These are phyloP conservation scores for Tranzscheliella williamsii DNA, from an alignment of 1,284 basidiomycete species.

Conservation along the genomic window DNA sequence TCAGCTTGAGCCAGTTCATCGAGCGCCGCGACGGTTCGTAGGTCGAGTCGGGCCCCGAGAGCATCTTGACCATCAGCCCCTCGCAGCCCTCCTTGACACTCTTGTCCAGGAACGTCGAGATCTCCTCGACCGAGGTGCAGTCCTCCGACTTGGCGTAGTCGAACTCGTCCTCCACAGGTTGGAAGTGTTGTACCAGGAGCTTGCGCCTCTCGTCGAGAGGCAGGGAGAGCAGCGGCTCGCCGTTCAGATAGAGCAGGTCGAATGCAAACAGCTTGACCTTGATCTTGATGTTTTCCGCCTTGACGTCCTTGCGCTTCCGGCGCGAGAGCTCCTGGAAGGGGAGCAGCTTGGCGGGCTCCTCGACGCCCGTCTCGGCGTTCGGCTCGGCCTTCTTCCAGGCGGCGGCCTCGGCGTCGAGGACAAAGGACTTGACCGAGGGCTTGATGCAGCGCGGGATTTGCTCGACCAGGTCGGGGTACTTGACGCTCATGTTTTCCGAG, in stretches of 20 bases:
- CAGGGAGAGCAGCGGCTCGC: constrained; percentile 64
- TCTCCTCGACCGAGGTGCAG: constrained; percentile 85
- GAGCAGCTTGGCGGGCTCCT: constrained; percentile 69
- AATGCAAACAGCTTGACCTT: constrained; percentile 94
- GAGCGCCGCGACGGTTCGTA: constrained; percentile 93
- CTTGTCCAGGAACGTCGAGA: constrained; percentile 90
- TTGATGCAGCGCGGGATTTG: constrained; percentile 76
- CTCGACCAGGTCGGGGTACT: constrained; percentile 94
- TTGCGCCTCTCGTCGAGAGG: constrained; percentile 67
- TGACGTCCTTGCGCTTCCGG: constrained; percentile 95
- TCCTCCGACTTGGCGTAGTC: constrained; percentile 89
- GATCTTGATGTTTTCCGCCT: constrained; percentile 92
- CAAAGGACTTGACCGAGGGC: constrained; percentile 77
- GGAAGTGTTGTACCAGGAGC: constrained; percentile 78
- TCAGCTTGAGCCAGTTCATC: constrained; percentile 93
- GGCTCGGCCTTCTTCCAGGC: constrained; percentile 77
- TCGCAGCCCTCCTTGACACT: constrained; percentile 98
- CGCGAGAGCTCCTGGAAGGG: constrained; percentile 97
- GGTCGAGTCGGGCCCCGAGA: constrained; percentile 83
- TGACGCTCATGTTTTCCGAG: constrained; percentile 99
- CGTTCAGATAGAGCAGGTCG: constrained; percentile 91
- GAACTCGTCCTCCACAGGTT: constrained; percentile 83
- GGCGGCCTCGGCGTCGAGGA: constrained; percentile 93
- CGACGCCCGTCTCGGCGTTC: constrained; percentile 17
- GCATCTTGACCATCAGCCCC: constrained; percentile 97